Evolutionary conservation across 2,329 filamentous ascomycete genomes (phyloP).

Genomic region (Aspergillus aculeatinus): DNA sequence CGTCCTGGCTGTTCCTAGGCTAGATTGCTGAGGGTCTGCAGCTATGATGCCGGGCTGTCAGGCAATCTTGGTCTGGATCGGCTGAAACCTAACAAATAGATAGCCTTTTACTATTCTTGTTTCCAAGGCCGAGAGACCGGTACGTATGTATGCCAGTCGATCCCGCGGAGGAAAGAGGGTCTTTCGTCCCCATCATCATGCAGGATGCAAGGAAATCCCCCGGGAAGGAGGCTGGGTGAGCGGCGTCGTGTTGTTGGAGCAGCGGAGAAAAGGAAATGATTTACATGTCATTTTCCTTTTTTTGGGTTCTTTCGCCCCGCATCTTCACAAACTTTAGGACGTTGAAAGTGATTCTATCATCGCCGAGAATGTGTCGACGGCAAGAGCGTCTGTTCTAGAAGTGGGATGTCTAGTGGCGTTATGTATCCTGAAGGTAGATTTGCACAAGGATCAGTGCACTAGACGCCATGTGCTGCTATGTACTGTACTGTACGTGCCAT

Average conservation of each 20-base stretch:
- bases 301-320: not conserved
- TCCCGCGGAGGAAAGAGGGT: not conserved
- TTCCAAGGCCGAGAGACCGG: not conserved
- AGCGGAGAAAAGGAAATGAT: not conserved
- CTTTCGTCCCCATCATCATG: not conserved
- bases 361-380: not conserved
- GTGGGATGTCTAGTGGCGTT: not conserved
- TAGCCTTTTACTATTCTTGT: not conserved
- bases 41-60: not conserved
- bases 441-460: not conserved
- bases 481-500: not conserved
- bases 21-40: not conserved
- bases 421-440: not conserved
- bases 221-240: not conserved
- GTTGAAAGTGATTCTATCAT: too few species aligned
- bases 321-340: not conserved
- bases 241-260: not conserved
- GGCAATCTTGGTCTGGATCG: not conserved
- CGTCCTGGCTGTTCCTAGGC: not conserved
- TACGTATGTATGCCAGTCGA: not conserved
- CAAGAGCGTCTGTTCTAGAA: not conserved
- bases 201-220: slow-evolving; percentile 2
- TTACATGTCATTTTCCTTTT: not conserved
- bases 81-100: slow-evolving; percentile 1
- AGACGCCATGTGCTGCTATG: not conserved